Evolutionary conservation across 2,329 filamentous ascomycete genomes (phyloP), one percentile per base, ranked within the genome.

Genomic region (Helicocarpus griseus): DNA sequence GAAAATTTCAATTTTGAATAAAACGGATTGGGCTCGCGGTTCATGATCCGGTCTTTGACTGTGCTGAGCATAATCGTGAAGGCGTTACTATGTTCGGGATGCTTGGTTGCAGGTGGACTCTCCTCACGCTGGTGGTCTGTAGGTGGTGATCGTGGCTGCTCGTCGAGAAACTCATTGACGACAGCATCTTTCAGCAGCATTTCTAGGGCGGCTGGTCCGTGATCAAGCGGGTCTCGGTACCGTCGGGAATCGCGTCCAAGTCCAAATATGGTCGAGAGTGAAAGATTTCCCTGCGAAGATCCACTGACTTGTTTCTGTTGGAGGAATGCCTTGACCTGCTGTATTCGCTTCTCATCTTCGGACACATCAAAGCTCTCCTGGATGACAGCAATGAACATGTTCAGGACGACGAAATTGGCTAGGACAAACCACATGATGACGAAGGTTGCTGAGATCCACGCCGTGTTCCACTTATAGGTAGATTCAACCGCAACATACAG

Each of bases 321-420:
- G 41, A 98, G 74, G 61, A 97, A 98, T 1, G 91, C 88, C 63
- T 90, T 91, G 54, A 98, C 90, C 70, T 98, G 94, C 65, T 97
- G 89, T 55, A 97, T 72, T 19, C 94, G 89, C 71, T 98, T 98
- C 67, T 97, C 90, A 65, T 98, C 94, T 66, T 98, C 93, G 3
- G 90, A 95, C 24, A 98, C 89, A 70, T 98, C 93, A 65, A 98
- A 98, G 63, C 95, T 98, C 65, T 98, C 93, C 68, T 98, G 93
- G 58, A 98, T 98, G 72, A 98, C 93, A 76, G 93, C 93, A 87
- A 98, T 97, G 76, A 98, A 98, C 93, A 98, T 98, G 65, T 97
- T 98, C 73, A 98, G 73, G 55, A 97, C 80, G 71, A 98, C 95
- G 65, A 97, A 91, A 68, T 94, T 96, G 5, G 89, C 80, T 40